Base-by-base conservation (phyloP, 1,284 basidiomycete genomes). In the Ganoderma resinaceum region DNA sequence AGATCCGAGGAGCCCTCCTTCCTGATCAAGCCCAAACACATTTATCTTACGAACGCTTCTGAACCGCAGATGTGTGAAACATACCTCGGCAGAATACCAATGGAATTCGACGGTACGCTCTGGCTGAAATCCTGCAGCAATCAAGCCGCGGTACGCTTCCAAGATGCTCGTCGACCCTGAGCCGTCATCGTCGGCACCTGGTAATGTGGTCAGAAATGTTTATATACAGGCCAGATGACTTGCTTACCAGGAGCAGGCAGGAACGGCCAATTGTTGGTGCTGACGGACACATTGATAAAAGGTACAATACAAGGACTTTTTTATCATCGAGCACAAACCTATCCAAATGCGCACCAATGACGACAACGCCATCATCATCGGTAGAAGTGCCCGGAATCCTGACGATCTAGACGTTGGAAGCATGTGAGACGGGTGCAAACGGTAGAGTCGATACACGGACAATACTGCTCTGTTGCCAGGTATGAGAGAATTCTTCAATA, bases 1-100 rank as follows among this genome's bases (percentile, higher is more conserved):
- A 53, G 94, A 95, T 52, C 97, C 97, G 65, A 99, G 91, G 40
- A 99, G 87, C n/a, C 97, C 97, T 57, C 92, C 93, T 83, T 98
- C 96, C 92, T 94, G 72, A 31, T 74, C 61, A 23, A 61, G 68
- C 64, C 53, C 61, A 66, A 61, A 42, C 43, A 63, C 16, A 63
- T 64, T 60, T 55, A 38, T 61, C 61, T 67, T 55, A 70, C 61
- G 63, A 12, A 35, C 35, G 35, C 61, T 59, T 70, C 66, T 59
- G 42, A 63, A 58, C 63, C 60, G 65, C 49, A 62, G 62, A 57
- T 49, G 66, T 53, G 37, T 18, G 64, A 64, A 43, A 71, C 77
- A 70, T 75, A 90, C 91, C 82, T 98, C 96, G 60, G 96, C 96
- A 63, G 93, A 94, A 79, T 96, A 99, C 92, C 94, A 99, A 79